Evolutionary conservation across 2,329 filamentous ascomycete species (phyloP).

Genomic region (Aspergillus sp.): DNA sequence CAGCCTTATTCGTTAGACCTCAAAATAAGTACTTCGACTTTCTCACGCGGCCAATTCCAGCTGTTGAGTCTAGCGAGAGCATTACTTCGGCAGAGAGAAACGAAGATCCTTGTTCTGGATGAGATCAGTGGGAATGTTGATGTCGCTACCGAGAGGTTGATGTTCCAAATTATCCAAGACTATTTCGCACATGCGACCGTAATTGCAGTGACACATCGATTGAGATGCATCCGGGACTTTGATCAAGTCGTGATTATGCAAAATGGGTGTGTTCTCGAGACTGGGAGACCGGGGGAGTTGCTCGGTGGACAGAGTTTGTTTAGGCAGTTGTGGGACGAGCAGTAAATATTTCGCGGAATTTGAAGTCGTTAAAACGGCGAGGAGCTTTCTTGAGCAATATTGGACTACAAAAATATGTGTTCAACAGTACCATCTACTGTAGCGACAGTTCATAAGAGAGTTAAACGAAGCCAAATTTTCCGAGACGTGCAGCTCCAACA

Average conservation of each 20-base stretch:
- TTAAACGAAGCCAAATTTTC: fast-evolving
- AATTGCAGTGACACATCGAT: neutral
- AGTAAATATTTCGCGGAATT: too few relatives aligned
- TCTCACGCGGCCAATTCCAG: neutral
- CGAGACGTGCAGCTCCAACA: too few relatives aligned
- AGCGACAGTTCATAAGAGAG: too few relatives aligned
- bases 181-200: neutral
- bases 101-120: neutral
- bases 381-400: too few relatives aligned
- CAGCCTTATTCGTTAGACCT: neutral
- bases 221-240: neutral
- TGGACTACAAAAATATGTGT: too few relatives aligned
- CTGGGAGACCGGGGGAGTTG: neutral
- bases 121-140: neutral
- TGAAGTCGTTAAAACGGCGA: too few relatives aligned
- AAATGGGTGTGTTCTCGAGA: neutral
- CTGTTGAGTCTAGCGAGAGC: neutral
- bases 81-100: neutral
- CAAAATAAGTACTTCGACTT: neutral
- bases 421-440: too few relatives aligned
- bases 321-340: too few relatives aligned
- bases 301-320: too few relatives aligned
- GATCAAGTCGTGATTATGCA: neutral
- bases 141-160: neutral
- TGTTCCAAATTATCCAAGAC: neutral